phyloP scores from a whole-genome alignment of 2,329 filamentous ascomycete genomes.

The Penicillium decumbens region DNA sequence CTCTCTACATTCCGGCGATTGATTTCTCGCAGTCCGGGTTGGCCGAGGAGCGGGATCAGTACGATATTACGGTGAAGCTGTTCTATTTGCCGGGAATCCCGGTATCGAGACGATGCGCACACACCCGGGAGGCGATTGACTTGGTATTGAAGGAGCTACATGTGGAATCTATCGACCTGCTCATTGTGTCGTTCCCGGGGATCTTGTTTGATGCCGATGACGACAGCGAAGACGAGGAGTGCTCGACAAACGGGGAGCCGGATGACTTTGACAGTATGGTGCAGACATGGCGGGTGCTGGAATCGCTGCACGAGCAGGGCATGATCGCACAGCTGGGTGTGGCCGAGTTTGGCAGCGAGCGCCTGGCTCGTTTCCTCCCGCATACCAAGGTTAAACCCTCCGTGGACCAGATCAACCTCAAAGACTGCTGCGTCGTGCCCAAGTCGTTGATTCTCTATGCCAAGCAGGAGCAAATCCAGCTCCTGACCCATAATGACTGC shows the following conservation, averaged over 20 bases:
- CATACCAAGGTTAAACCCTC: conserved; percentile 67
- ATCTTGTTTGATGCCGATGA: conserved; percentile 91
- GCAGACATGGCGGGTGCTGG: conserved; percentile 64
- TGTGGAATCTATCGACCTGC: conserved; percentile 70
- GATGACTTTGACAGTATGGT: conserved; percentile 60
- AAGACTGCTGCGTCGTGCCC: conserved; percentile 93
- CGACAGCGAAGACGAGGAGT: conserved; percentile 66
- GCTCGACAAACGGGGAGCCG: conserved; percentile 48
- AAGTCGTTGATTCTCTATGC: conserved; percentile 79
- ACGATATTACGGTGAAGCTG: conserved; percentile 92
- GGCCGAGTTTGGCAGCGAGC: conserved; percentile 83
- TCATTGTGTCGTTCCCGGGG: conserved; percentile 89
- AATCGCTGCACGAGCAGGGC: conserved; percentile 66
- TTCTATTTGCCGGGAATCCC: conserved; percentile 79
- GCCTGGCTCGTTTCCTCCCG: conserved; percentile 71
- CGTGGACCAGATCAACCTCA: conserved; percentile 93
- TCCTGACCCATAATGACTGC: conserved; percentile 91
- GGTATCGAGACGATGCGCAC: conserved; percentile 58
- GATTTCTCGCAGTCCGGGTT: conserved; percentile 68
- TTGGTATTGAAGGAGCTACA: conserved; percentile 76
- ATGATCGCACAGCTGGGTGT: conserved; percentile 73
- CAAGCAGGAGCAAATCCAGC: conserved; percentile 75
- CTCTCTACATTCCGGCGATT: conserved; percentile 72
- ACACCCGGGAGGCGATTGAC: conserved; percentile 72
- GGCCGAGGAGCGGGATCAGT: conserved; percentile 73